Percentiles rank a stretch among this genome's conserved stretches.
Evolutionary conservation across 2,329 filamentous ascomycete species (phyloP).

Genomic region (Scedosporium dehoogii): DNA sequence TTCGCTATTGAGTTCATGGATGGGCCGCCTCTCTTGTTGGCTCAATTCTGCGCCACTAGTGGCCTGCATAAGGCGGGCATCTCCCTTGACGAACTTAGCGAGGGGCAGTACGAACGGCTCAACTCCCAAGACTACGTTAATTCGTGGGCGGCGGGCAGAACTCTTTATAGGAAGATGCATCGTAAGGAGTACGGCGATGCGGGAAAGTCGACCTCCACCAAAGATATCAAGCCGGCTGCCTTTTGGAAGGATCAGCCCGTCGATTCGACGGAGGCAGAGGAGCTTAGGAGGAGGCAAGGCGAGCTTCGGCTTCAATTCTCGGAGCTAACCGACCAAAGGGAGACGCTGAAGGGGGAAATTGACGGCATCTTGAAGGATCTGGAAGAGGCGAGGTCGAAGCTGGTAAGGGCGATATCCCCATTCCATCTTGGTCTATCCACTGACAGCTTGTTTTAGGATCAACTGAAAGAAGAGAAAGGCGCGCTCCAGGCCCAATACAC

Average conservation of each 20-base stretch:
- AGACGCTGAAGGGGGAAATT: constrained; percentile 26
- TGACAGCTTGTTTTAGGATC: constrained; percentile 25
- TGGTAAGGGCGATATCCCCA: constrained; percentile 19
- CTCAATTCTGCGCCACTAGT: constrained; percentile 74
- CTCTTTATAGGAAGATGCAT: constrained; percentile 54
- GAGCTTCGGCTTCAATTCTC: constrained; percentile 28
- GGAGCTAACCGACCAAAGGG: constrained; percentile 22
- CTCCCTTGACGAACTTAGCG: constrained; percentile 49
- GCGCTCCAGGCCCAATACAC: constrained; percentile 56
- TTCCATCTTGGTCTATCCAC: not conserved
- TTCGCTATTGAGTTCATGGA: constrained; percentile 71
- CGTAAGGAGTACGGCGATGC: constrained; percentile 71
- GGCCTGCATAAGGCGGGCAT: constrained; percentile 61
- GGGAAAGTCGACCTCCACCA: constrained; percentile 61
- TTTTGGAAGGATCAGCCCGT: constrained; percentile 73
- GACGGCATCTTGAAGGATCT: constrained; percentile 31
- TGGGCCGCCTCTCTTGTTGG: constrained; percentile 73
- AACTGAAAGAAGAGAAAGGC: constrained; percentile 52
- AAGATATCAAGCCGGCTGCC: constrained; percentile 46
- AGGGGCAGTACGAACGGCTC: constrained; percentile 60
- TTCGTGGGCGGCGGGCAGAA: constrained; percentile 60
- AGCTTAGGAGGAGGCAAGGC: constrained; percentile 43
- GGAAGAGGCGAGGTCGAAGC: constrained; percentile 17
- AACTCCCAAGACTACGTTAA: constrained; percentile 46
- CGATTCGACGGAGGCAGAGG: constrained; percentile 53